Evolutionary conservation across 768 basidiomycete species (phyloP).

Genomic region (Coprinopsis cinerea): DNA sequence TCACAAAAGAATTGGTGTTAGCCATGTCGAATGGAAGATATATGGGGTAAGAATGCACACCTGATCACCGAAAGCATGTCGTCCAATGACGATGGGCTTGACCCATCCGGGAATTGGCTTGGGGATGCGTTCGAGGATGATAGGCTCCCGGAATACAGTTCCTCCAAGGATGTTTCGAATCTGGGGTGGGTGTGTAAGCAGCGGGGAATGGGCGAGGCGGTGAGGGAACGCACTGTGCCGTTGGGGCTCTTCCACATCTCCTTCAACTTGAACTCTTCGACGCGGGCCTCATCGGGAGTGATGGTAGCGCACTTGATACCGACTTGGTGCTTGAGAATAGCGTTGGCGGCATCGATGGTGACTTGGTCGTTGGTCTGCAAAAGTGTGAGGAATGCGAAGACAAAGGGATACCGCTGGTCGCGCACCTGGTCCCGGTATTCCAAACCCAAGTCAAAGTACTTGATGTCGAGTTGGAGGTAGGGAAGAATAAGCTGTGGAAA

Average conservation of each 20-base stretch:
- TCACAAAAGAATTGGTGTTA: not conserved
- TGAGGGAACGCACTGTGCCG: slow-evolving; percentile 61
- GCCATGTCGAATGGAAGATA: not conserved
- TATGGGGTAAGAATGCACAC: slow-evolving; percentile 25
- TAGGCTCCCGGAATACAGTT: slow-evolving; percentile 98
- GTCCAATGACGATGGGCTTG: slow-evolving; percentile 93
- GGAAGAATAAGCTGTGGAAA: slow-evolving; percentile 83
- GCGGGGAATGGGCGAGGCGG: slow-evolving; percentile 3
- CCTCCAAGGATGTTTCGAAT: slow-evolving; percentile 98
- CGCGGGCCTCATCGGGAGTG: slow-evolving; percentile 95
- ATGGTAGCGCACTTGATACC: slow-evolving; percentile 99
- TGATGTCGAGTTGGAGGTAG: slow-evolving; percentile 92
- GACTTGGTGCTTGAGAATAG: slow-evolving; percentile 90
- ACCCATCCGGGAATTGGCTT: slow-evolving; percentile 95
- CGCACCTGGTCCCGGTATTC: slow-evolving; percentile 85
- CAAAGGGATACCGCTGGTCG: not conserved
- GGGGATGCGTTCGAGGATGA: slow-evolving; percentile 86
- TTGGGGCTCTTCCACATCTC: slow-evolving; percentile 99
- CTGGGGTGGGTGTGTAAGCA: slow-evolving; percentile 25
- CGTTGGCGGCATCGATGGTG: slow-evolving; percentile 89
- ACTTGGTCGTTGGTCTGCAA: slow-evolving; percentile 86
- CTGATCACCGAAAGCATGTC: slow-evolving; percentile 98
- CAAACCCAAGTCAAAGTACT: slow-evolving; percentile 96
- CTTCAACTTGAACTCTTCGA: slow-evolving; percentile 96
- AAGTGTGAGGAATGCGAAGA: not conserved